A percentile compares a stretch with the other conserved stretches of the same genome.
These are phyloP conservation scores for Leishmania guyanensis DNA, from an alignment of 208 protist genomes.

Conservation along the genomic window DNA sequence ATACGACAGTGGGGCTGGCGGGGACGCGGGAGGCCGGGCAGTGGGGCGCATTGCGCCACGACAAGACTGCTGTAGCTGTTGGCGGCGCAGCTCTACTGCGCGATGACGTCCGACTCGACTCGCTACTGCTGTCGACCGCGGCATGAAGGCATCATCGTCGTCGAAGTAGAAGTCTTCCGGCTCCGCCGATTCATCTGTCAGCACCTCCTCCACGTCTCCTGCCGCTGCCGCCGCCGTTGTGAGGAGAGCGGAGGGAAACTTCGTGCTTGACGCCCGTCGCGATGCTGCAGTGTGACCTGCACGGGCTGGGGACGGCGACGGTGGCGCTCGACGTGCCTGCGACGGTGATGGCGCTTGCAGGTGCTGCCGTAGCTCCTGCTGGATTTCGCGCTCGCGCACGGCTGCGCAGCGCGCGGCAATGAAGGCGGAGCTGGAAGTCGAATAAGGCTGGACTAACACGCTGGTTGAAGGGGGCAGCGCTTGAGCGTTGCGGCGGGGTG, in stretches of 20 bases:
- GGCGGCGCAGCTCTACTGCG: neutral
- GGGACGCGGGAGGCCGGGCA: neutral
- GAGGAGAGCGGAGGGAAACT: neutral
- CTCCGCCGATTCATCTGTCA: neutral
- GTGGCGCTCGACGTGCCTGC: neutral
- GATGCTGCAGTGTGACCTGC: neutral
- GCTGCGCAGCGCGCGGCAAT: constrained; percentile 18
- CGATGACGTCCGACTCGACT: neutral
- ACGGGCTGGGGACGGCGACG: neutral
- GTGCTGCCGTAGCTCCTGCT: constrained; percentile 9
- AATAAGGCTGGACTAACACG: neutral
- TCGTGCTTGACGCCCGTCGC: neutral
- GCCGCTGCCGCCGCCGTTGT: neutral
- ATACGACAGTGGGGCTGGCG: neutral
- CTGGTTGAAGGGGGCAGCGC: neutral
- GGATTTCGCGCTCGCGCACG: constrained; percentile 13
- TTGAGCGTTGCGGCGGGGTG: neutral
- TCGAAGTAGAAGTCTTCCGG: constrained; percentile 19
- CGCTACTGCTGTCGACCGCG: neutral
- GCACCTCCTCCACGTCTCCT: neutral
- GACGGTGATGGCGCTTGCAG: constrained; percentile 5
- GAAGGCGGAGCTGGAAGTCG: constrained; percentile 8
- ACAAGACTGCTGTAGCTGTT: neutral
- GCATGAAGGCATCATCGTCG: neutral
- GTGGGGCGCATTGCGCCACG: neutral